phyloP scores from a whole-genome alignment of 768 basidiomycete species.

The Infundibulicybe gibba region DNA sequence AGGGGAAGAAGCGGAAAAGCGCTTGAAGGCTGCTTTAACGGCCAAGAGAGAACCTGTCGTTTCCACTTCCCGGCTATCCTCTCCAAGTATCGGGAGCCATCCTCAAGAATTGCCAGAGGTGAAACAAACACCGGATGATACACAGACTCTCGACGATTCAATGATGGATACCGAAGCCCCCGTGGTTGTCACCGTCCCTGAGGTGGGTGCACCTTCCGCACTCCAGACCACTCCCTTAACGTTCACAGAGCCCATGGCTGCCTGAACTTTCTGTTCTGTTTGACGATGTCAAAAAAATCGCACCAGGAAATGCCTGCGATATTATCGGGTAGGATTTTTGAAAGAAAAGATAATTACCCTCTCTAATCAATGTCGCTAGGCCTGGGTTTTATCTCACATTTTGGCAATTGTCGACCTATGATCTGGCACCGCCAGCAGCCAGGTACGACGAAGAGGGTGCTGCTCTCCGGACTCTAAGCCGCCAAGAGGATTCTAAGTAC shows the following conservation, averaged over 20 bases:
- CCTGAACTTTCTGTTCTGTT: constrained; percentile 71
- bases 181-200: too few species aligned
- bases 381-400: constrained; percentile 94
- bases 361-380: constrained; percentile 33
- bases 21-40: constrained; percentile 74
- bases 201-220: constrained; percentile 16
- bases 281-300: constrained; percentile 68
- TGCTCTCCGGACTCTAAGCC: constrained; percentile 55
- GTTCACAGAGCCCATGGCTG: constrained; percentile 70
- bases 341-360: constrained; percentile 1
- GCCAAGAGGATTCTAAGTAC: constrained; percentile 64
- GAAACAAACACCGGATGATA: constrained; percentile 22
- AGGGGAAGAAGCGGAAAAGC: constrained; percentile 75
- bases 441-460: constrained; percentile 80
- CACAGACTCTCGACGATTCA: constrained; percentile 33
- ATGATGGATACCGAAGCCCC: constrained; percentile 50
- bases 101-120: constrained; percentile 22
- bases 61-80: constrained; percentile 57
- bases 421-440: constrained; percentile 72
- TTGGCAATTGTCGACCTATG: constrained; percentile 94
- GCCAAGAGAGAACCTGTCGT: constrained; percentile 71
- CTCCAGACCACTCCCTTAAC: constrained; percentile 22
- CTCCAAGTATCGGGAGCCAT: constrained; percentile 42
- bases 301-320: constrained; percentile 60
- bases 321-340: constrained; percentile 61